phyloP scores from a whole-genome alignment of 805 yeast species.

The Yamadazyma nakazawae region DNA sequence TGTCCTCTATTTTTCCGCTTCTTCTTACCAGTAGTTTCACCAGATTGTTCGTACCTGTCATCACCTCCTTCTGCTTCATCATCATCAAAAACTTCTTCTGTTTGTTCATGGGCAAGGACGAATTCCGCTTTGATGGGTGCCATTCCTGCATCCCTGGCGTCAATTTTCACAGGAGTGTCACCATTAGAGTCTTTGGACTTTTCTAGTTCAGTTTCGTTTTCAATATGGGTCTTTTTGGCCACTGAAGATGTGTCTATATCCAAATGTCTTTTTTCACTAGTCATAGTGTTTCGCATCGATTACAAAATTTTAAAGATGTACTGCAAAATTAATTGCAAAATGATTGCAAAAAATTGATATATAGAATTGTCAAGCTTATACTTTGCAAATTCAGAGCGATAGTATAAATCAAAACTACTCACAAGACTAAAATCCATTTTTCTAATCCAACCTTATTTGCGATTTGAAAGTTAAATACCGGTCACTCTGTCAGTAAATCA shows the following conservation, averaged over 20 bases:
- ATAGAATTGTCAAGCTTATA: background rate
- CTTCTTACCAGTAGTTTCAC: slow-evolving; percentile 27
- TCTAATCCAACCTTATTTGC: too few species aligned
- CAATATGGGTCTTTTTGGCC: slow-evolving; percentile 10
- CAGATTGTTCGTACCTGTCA: slow-evolving; percentile 17
- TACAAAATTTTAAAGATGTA: background rate
- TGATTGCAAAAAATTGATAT: background rate
- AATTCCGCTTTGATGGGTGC: slow-evolving; percentile 77
- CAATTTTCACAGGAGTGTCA: background rate
- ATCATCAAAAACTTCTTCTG: slow-evolving; percentile 31
- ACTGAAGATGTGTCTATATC: slow-evolving; percentile 7
- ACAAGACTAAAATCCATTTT: too few species aligned
- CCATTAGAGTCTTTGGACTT: slow-evolving; percentile 10
- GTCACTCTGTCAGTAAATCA: too few species aligned
- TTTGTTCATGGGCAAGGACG: slow-evolving; percentile 45
- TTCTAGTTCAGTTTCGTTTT: slow-evolving; percentile 4
- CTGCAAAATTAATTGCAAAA: background rate
- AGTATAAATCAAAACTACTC: too few species aligned
- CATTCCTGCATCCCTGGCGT: slow-evolving; percentile 44
- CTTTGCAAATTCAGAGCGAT: background rate
- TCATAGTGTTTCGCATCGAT: background rate
- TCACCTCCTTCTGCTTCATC: slow-evolving; percentile 48
- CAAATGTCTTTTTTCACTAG: slow-evolving; percentile 8
- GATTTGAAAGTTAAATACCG: too few species aligned
- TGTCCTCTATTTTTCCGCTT: slow-evolving; percentile 67